phyloP scores from a whole-genome alignment of 495 filamentous ascomycete species.

The Aspergillus wentii region DNA sequence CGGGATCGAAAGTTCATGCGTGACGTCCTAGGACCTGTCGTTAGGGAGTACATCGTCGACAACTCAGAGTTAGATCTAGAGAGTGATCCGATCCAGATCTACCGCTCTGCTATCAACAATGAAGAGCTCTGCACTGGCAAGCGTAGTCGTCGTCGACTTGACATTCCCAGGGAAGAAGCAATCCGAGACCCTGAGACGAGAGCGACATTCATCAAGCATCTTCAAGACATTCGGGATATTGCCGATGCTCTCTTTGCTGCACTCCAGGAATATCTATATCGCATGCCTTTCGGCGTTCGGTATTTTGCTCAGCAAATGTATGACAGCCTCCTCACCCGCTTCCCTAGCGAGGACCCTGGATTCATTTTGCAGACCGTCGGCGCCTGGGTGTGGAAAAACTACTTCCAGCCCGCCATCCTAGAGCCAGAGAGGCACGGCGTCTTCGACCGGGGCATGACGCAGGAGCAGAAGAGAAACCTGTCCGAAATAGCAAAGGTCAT shows the following conservation, averaged over 20 bases:
- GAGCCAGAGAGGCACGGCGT: slow-evolving; percentile 88
- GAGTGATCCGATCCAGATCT: slow-evolving; percentile 97
- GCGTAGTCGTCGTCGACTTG: slow-evolving; percentile 69
- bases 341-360: slow-evolving; percentile 72
- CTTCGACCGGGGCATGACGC: slow-evolving; percentile 77
- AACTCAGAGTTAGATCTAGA: slow-evolving; percentile 88
- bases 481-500: slow-evolving; percentile 88
- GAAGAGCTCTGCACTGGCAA: slow-evolving; percentile 91
- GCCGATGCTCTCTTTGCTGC: slow-evolving; percentile 79
- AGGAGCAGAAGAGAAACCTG: slow-evolving; percentile 89
- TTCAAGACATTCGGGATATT: slow-evolving; percentile 90
- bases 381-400: slow-evolving; percentile 90
- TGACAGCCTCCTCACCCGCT: slow-evolving; percentile 66
- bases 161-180: slow-evolving; percentile 83
- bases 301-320: slow-evolving; percentile 87
- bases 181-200: slow-evolving; percentile 92
- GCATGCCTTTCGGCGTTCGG: slow-evolving; percentile 90
- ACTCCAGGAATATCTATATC: slow-evolving; percentile 75
- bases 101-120: slow-evolving; percentile 89
- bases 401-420: slow-evolving; percentile 81
- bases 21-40: slow-evolving; percentile 74
- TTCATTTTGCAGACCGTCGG: slow-evolving; percentile 78
- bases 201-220: slow-evolving; percentile 83
- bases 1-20: slow-evolving; percentile 88
- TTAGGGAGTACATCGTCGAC: slow-evolving; percentile 85